Conservation (phyloP, 192 early-diverging fungal species). For the Podochytrium sp. region DNA sequence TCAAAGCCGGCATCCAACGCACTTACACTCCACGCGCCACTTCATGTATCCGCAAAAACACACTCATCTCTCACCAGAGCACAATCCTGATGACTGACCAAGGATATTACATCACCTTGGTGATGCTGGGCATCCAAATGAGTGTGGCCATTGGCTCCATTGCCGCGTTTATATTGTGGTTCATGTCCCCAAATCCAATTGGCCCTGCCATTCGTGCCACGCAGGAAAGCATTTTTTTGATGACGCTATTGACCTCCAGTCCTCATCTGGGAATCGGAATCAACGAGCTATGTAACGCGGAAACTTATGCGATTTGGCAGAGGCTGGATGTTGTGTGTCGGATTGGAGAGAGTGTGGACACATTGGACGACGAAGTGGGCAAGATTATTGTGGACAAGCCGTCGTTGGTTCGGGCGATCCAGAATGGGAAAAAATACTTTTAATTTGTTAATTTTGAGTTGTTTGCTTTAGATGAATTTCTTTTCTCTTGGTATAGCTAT, state of each 20-base stretch:
- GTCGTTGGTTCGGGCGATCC: background rate
- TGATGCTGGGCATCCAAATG: slow-evolving; percentile 1
- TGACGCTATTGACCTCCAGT: slow-evolving; percentile 18
- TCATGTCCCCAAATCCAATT: slow-evolving; percentile 12
- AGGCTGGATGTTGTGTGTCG: slow-evolving; percentile 6
- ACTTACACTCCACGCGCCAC: slow-evolving; percentile 11
- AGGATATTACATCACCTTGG: slow-evolving; percentile 8
- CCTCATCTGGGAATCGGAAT: slow-evolving; percentile 8
- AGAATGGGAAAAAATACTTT: slow-evolving; percentile 3
- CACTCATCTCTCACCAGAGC: background rate
- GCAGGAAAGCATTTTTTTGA: slow-evolving; percentile 22
- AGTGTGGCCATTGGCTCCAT: background rate
- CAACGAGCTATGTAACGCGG: slow-evolving; percentile 23
- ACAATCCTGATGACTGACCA: background rate
- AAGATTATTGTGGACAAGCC: slow-evolving; percentile 28
- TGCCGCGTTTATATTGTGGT: background rate
- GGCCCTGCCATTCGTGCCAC: slow-evolving; percentile 17
- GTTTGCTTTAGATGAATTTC: no score
- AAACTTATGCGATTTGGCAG: slow-evolving; percentile 31
- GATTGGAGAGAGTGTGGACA: slow-evolving; percentile 25
- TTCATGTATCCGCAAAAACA: slow-evolving; percentile 1
- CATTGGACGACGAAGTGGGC: slow-evolving; percentile 11
- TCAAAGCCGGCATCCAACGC: slow-evolving; percentile 17
- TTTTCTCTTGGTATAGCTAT: no score
- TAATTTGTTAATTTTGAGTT: background rate